Conservation (phyloP, 805 yeast species). For the Nakazawaea siamensis region DNA sequence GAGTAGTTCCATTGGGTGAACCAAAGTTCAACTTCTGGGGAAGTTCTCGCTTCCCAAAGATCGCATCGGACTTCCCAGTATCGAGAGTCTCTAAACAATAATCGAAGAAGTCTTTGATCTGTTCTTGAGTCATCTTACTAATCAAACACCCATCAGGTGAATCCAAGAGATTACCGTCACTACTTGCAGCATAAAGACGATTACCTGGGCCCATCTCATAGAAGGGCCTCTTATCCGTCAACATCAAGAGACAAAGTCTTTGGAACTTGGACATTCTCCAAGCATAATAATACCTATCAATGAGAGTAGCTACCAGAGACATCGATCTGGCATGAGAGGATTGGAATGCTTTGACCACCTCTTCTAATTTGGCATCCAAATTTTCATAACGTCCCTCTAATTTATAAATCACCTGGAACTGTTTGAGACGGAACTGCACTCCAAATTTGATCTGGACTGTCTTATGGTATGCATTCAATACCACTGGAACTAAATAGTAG, state of each 20-base stretch:
- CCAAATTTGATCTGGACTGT: slow-evolving; percentile 21
- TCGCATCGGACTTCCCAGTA: no score
- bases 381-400: neutral
- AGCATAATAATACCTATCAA: slow-evolving; percentile 58
- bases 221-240: neutral
- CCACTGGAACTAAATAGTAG: slow-evolving; percentile 27
- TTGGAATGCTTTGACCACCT: neutral
- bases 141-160: no score
- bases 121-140: no score
- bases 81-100: slow-evolving; percentile 17
- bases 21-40: no score
- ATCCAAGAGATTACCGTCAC: no score
- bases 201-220: neutral
- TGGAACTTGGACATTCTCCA: slow-evolving; percentile 61
- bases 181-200: no score
- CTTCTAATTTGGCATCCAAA: neutral
- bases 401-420: slow-evolving; percentile 12
- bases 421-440: slow-evolving; percentile 21
- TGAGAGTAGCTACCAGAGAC: slow-evolving; percentile 28
- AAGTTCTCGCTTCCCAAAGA: no score
- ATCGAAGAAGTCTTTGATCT: no score
- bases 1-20: no score
- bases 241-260: slow-evolving; percentile 7
- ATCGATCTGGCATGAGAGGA: neutral
- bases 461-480: slow-evolving; percentile 30